Evolutionary conservation across 2,329 filamentous ascomycete genomes (phyloP).

Genomic region (Penicillium corylophilum): DNA sequence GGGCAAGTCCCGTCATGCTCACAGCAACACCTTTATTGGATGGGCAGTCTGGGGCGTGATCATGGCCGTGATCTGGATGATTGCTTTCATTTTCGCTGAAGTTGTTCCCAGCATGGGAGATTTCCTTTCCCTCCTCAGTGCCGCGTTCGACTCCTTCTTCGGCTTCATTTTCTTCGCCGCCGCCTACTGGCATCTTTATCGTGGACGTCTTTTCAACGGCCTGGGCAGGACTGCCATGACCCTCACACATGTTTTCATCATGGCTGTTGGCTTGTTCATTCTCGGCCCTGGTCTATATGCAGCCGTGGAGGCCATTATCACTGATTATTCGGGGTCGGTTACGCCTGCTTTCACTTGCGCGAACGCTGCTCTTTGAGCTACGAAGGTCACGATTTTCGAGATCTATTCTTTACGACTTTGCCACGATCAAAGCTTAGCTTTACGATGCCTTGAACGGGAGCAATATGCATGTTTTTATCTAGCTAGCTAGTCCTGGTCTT

Average conservation of each 20-base stretch:
- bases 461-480: neutral
- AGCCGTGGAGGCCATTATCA: constrained; percentile 53
- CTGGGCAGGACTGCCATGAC: constrained; percentile 42
- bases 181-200: constrained; percentile 50
- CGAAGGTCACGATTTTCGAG: neutral
- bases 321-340: constrained; percentile 47
- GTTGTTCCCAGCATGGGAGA: constrained; percentile 53
- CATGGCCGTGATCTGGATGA: constrained; percentile 45
- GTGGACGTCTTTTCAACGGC: constrained; percentile 40
- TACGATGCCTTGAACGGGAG: neutral
- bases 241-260: constrained; percentile 47
- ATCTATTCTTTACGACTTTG: neutral
- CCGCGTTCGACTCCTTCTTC: constrained; percentile 52
- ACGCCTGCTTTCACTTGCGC: constrained; percentile 52
- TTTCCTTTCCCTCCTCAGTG: constrained; percentile 50
- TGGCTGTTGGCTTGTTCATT: constrained; percentile 50
- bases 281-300: constrained; percentile 55
- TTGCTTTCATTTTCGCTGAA: constrained; percentile 51
- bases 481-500: neutral
- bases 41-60: constrained; percentile 48
- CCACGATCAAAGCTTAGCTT: neutral
- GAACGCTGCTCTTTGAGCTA: constrained; percentile 47
- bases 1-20: constrained; percentile 46
- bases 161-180: constrained; percentile 54
- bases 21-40: constrained; percentile 49